Evolutionary conservation across 495 filamentous ascomycete genomes (phyloP), one percentile per base, ranked within the genome.

Genomic region (Penicillium odoratum): DNA sequence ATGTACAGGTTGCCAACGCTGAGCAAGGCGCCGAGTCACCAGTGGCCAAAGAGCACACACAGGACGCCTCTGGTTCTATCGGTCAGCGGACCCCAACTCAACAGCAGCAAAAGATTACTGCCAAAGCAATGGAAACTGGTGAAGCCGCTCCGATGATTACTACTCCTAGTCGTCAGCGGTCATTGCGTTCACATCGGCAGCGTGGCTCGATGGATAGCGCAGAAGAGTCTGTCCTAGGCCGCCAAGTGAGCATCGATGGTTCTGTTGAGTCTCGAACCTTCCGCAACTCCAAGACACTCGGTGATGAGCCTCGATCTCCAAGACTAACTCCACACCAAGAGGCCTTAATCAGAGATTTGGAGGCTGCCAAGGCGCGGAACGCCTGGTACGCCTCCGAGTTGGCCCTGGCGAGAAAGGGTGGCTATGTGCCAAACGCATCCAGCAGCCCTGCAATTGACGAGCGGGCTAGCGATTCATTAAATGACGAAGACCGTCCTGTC

Each of bases 361-460:
- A 98, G 65, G 74, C 84, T 4, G 78, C 86, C 9, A 91, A 88
- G 67, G 90, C 86, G 61, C 86, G 88, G 26, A 98, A 96, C 70
- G 92, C 93, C 1, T 99, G 94, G 94, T 97, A 94, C 73, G 92
- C 92, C 7, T 96, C 93, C 3, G 94, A 99, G 71, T 75, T 99
- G 30, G 90, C 94, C 15, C 72, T 98, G 54, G 94, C 94, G 4
- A 84, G 87, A 47, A 93, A 95, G 71, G 85, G 89, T 9, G 94
- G 94, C 7, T 98, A 97, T 66, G 79, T 83, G 8, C 85, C 89
- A 13, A 91, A 85, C 62, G 70, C 87, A 1, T 85, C 89, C 11
- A 81, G 85, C 46, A 91, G 81, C 64, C 87, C 91, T 26, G 79
- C 84, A 1, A 76, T 97, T 43, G 93, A 98, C 57, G 85, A 89